Conservation (phyloP, 1,139 yeast genomes). For the Suhomyces taliae region DNA sequence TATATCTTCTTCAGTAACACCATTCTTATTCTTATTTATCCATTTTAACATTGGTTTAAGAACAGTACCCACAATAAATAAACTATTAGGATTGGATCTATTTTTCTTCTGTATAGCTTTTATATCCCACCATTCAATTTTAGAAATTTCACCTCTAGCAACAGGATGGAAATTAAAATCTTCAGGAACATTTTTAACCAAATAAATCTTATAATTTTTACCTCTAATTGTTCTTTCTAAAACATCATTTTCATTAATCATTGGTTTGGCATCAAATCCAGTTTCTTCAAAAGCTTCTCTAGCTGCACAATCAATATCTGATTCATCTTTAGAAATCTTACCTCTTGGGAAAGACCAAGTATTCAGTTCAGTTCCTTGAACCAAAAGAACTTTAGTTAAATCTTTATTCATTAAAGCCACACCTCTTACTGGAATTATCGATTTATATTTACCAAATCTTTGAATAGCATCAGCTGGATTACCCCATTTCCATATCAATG, state of each 20-base stretch:
- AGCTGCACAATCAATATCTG: conserved; percentile 88
- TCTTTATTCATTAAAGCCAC: conserved; percentile 80
- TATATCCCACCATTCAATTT: conserved; percentile 47
- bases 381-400: conserved; percentile 71
- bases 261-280: conserved; percentile 79
- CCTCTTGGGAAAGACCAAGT: conserved; percentile 98
- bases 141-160: conserved; percentile 83
- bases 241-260: conserved; percentile 66
- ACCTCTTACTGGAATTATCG: conserved; percentile 93
- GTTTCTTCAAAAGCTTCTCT: conserved; percentile 94
- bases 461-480: conserved; percentile 72
- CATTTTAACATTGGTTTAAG: conserved; percentile 59
- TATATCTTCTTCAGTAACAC: conserved; percentile 55
- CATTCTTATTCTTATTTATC: conserved; percentile 52
- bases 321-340: conserved; percentile 90
- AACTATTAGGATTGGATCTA: conserved; percentile 45
- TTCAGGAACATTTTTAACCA: conserved; percentile 79
- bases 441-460: conserved; percentile 81
- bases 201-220: conserved; percentile 81
- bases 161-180: conserved; percentile 70
- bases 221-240: conserved; percentile 82
- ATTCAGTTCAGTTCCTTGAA: conserved; percentile 81
- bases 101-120: conserved; percentile 36
- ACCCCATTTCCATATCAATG: conserved; percentile 85
- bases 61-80: conserved; percentile 60